phyloP scores from a whole-genome alignment of 495 filamentous ascomycete genomes.

The Penicillium chermesinum region DNA sequence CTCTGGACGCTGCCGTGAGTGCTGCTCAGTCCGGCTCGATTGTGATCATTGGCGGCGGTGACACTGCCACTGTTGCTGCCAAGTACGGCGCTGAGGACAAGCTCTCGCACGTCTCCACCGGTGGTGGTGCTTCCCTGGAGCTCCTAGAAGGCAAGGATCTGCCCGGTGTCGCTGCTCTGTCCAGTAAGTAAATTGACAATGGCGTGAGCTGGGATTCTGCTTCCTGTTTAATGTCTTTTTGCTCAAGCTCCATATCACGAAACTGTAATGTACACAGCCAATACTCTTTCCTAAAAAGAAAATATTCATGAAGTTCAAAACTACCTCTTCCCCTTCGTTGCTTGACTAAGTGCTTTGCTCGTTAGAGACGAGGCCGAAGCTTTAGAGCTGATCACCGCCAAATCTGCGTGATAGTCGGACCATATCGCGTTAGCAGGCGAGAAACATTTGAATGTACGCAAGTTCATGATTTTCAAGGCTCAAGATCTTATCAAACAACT shows the following conservation, averaged over 20 bases:
- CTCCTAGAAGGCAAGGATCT: constrained; percentile 96
- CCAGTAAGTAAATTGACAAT: constrained; percentile 61
- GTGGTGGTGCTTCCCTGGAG: constrained; percentile 92
- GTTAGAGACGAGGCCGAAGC: constrained; percentile 28
- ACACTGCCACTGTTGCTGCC: constrained; percentile 95
- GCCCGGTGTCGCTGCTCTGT: constrained; percentile 90
- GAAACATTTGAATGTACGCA: too few relatives aligned
- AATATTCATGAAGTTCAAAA: constrained; percentile 4
- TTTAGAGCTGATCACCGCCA: constrained; percentile 6
- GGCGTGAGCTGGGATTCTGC: background rate
- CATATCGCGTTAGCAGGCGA: too few relatives aligned
- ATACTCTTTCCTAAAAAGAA: constrained; percentile 9
- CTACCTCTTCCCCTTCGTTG: background rate
- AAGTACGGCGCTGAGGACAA: constrained; percentile 96
- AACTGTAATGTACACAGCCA: constrained; percentile 25
- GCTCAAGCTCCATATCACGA: constrained; percentile 19
- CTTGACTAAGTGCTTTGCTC: constrained; percentile 7
- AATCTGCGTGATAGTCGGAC: too few relatives aligned
- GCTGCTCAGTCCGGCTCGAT: constrained; percentile 78
- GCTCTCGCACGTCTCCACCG: constrained; percentile 96
- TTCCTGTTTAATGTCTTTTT: constrained; percentile 9
- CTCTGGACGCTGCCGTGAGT: constrained; percentile 76
- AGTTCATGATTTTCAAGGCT: too few relatives aligned
- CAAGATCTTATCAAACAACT: too few relatives aligned
- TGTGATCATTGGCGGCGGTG: constrained; percentile 97